A percentile compares a stretch with the other conserved stretches of the same genome.
Evolutionary conservation across 1,139 yeast species (phyloP).

Genomic region (Nakaseomyces kungkrabaensis): DNA sequence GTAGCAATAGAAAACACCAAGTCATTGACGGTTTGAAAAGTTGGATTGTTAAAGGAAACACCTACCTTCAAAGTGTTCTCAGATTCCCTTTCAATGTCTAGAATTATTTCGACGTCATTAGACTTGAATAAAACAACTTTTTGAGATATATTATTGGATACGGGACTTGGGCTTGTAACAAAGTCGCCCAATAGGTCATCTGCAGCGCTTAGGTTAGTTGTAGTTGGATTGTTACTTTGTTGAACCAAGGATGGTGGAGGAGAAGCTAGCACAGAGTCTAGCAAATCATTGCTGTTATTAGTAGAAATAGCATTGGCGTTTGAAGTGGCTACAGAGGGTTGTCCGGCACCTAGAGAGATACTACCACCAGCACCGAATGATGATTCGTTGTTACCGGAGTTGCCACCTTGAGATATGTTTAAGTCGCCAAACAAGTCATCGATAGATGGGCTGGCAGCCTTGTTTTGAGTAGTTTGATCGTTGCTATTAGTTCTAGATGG

Average conservation of each 20-base stretch:
- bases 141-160: slow-evolving; percentile 9
- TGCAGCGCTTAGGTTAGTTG: slow-evolving; percentile 5
- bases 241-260: slow-evolving; percentile 21
- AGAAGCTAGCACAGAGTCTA: slow-evolving; percentile 36
- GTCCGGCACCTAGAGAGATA: slow-evolving; percentile 31
- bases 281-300: slow-evolving; percentile 29
- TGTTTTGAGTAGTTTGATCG: slow-evolving; percentile 9
- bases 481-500: slow-evolving; percentile 1
- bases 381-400: slow-evolving; percentile 11
- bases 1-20: slow-evolving; percentile 72
- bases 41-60: slow-evolving; percentile 38
- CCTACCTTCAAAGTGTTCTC: slow-evolving; percentile 36
- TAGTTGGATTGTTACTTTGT: slow-evolving; percentile 13
- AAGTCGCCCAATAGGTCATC: slow-evolving; percentile 39
- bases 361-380: slow-evolving; percentile 33
- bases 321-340: slow-evolving; percentile 19
- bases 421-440: slow-evolving; percentile 65
- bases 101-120: slow-evolving; percentile 41
- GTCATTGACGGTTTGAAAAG: slow-evolving; percentile 38
- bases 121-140: slow-evolving; percentile 38
- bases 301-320: slow-evolving; percentile 10
- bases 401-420: slow-evolving; percentile 42
- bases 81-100: slow-evolving; percentile 33
- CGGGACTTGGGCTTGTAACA: slow-evolving; percentile 36
- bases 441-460: slow-evolving; percentile 31